A percentile compares a stretch with the other conserved stretches of the same genome.
Conservation (phyloP, 352 stramenopile species). For the Phytophthora europaea region DNA sequence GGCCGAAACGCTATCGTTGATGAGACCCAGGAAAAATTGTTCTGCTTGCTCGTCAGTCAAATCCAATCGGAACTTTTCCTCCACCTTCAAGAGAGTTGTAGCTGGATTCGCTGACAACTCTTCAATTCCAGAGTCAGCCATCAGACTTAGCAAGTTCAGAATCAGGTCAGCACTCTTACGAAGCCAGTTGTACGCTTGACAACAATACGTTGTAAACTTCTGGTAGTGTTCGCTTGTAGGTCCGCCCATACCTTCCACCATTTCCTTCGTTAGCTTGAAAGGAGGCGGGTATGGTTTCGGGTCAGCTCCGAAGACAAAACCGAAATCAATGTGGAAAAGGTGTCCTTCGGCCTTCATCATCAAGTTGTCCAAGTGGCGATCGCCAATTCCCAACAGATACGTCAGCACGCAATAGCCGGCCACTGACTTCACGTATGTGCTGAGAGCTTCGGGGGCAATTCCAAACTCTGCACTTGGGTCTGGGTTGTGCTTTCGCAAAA, state of each 20-base stretch:
- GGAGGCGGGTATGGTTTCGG: constrained; percentile 98
- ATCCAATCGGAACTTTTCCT: constrained; percentile 98
- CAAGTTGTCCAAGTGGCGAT: constrained; percentile 99
- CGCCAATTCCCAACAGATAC: constrained; percentile 99
- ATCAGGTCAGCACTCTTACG: constrained; percentile 98
- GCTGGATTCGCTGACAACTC: constrained; percentile 87
- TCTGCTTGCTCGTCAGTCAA: constrained; percentile 98
- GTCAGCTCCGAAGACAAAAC: constrained; percentile 99
- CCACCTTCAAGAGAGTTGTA: constrained; percentile 90
- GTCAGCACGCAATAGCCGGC: constrained; percentile 99
- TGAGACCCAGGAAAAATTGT: constrained; percentile 97
- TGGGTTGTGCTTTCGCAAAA: constrained; percentile 88
- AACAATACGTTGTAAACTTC: constrained; percentile 95
- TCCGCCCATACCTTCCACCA: constrained; percentile 98
- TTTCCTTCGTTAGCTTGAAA: constrained; percentile 98
- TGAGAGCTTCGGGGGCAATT: constrained; percentile 93
- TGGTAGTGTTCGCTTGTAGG: constrained; percentile 92
- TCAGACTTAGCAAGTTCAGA: constrained; percentile 98
- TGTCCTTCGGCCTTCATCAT: constrained; percentile 97
- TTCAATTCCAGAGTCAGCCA: constrained; percentile 99
- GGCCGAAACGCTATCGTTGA: constrained; percentile 96
- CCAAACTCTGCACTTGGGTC: constrained; percentile 88
- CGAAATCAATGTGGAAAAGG: constrained; percentile 99
- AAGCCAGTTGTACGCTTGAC: constrained; percentile 94
- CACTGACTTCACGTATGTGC: constrained; percentile 98